Percentiles rank a stretch among this genome's conserved stretches.
These are phyloP conservation scores for Albizia julibrissin DNA, from an alignment of 306 rosid species.

Conservation along the genomic window DNA sequence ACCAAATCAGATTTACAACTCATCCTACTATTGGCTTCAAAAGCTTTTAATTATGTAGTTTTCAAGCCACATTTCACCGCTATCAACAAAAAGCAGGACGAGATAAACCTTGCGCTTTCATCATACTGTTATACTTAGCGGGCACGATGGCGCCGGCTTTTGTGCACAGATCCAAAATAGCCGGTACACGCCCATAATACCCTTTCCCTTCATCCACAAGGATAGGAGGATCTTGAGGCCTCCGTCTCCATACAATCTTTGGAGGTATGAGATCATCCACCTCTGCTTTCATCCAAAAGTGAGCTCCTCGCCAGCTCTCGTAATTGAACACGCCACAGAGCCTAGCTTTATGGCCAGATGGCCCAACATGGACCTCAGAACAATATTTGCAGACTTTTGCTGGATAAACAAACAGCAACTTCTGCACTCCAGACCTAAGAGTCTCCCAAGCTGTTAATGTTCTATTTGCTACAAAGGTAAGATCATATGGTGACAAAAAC, in stretches of 20 bases:
- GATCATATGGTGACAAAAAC: neutral
- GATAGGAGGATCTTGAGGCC: constrained; percentile 79
- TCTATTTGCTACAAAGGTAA: neutral
- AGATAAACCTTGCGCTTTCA: constrained; percentile 73
- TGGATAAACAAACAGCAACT: neutral
- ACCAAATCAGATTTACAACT: neutral
- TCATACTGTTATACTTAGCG: constrained; percentile 59
- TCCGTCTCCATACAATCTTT: constrained; percentile 68
- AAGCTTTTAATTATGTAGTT: neutral
- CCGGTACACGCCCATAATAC: constrained; percentile 78
- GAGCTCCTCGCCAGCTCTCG: constrained; percentile 77
- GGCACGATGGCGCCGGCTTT: constrained; percentile 71
- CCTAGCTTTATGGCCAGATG: constrained; percentile 83
- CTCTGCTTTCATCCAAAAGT: constrained; percentile 78
- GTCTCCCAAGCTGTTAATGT: neutral
- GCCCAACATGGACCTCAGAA: constrained; percentile 45
- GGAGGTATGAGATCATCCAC: constrained; percentile 83
- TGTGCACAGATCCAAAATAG: constrained; percentile 74
- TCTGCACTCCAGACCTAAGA: neutral
- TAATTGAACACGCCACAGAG: constrained; percentile 82
- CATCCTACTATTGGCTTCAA: neutral
- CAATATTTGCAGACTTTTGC: neutral
- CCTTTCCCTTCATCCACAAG: constrained; percentile 50
- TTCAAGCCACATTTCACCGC: neutral
- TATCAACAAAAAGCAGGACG: neutral